Percentiles rank a stretch among this genome's conserved stretches.
These are phyloP conservation scores for Lactarius trivialis DNA, from an alignment of 768 basidiomycete genomes.

Conservation along the genomic window DNA sequence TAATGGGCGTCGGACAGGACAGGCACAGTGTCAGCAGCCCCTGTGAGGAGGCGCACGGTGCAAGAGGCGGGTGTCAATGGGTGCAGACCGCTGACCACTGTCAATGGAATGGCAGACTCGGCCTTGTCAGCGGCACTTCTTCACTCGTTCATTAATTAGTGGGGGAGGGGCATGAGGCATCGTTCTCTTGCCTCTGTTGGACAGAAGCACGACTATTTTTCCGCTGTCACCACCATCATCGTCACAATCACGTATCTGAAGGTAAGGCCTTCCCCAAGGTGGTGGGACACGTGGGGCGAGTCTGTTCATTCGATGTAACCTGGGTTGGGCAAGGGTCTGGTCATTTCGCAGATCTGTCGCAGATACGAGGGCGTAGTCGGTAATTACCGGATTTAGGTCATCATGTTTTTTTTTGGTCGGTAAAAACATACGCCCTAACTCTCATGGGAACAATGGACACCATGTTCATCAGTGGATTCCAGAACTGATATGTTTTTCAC, in stretches of 20 bases:
- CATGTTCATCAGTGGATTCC: background rate
- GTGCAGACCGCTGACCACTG: background rate
- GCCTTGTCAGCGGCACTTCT: background rate
- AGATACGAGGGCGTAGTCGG: background rate
- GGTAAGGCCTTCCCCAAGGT: background rate
- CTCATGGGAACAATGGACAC: background rate
- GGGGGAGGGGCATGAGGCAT: background rate
- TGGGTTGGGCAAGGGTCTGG: background rate
- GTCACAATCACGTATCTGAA: background rate
- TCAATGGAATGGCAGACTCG: too few species aligned
- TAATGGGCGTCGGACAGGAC: background rate
- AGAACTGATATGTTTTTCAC: background rate
- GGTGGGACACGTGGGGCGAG: background rate
- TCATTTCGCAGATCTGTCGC: background rate
- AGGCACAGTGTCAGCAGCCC: background rate
- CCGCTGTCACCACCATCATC: background rate
- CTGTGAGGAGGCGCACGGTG: background rate
- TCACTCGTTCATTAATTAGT: background rate
- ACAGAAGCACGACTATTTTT: background rate
- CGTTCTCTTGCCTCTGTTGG: background rate
- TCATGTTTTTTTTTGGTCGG: background rate
- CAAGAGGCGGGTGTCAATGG: background rate
- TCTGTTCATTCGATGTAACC: too few species aligned
- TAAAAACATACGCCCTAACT: background rate
- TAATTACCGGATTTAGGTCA: background rate